phyloP scores from a whole-genome alignment of 2,329 filamentous ascomycete species.

The Fusarium kyushuense region DNA sequence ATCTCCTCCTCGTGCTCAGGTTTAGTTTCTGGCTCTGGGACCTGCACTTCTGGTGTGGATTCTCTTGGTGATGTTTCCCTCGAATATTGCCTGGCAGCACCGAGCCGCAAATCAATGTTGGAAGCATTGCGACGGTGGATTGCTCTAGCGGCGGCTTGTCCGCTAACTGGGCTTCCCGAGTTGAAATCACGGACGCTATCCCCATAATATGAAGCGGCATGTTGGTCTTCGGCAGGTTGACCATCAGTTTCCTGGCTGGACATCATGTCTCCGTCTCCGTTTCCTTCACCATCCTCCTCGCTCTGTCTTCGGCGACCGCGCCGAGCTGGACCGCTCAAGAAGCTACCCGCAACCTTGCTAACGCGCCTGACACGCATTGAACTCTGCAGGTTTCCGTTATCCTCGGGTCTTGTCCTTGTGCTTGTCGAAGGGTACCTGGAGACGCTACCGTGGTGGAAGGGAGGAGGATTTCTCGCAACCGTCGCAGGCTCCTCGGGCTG shows the following conservation, averaged over 20 bases:
- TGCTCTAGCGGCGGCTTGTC: conserved; percentile 58
- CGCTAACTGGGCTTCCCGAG: conserved; percentile 70
- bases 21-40: conserved; percentile 25
- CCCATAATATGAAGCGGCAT: conserved; percentile 59
- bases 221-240: conserved; percentile 54
- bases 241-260: conserved; percentile 59
- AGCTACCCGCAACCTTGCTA: conserved; percentile 79
- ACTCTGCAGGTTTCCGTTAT: conserved; percentile 75
- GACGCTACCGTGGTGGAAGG: conserved; percentile 63
- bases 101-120: conserved; percentile 53
- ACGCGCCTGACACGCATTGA: conserved; percentile 83
- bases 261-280: conserved; percentile 58
- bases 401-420: conserved; percentile 65
- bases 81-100: conserved; percentile 51
- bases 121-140: conserved; percentile 57
- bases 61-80: conserved; percentile 41
- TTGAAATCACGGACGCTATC: conserved; percentile 62
- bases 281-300: conserved; percentile 66
- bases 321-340: conserved; percentile 82
- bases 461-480: conserved; percentile 60
- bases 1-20: conserved; percentile 54
- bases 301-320: conserved; percentile 70
- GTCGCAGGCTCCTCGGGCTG: conserved; percentile 63
- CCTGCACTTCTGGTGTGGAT: conserved; percentile 28
- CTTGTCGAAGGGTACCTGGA: conserved; percentile 65